phyloP scores from a whole-genome alignment of 345 rosid genomes.

The Theobroma cacao region DNA sequence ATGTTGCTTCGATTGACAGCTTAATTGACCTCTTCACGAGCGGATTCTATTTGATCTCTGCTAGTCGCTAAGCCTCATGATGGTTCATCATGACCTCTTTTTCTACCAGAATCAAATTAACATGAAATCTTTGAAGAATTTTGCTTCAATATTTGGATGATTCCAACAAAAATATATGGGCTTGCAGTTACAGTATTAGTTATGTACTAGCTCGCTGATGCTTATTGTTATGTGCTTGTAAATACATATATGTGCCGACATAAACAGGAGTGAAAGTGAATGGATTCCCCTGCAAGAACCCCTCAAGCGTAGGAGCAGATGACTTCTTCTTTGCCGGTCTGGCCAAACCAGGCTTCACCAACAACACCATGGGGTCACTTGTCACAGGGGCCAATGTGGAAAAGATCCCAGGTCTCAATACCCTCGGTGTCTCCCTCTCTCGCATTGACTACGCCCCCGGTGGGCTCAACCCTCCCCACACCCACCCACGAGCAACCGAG shows the following conservation, averaged over 20 bases:
- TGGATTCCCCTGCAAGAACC: slow-evolving; percentile 55
- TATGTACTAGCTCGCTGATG: too few species aligned
- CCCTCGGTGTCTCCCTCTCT: slow-evolving; percentile 57
- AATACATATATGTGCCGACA: not conserved
- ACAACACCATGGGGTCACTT: slow-evolving; percentile 41
- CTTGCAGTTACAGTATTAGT: not conserved
- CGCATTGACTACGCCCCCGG: slow-evolving; percentile 67
- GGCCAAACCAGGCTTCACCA: slow-evolving; percentile 49
- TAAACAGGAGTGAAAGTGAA: slow-evolving; percentile 46
- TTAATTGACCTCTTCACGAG: too few species aligned
- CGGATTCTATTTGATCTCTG: not conserved
- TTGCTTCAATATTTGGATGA: not conserved
- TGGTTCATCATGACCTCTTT: not conserved
- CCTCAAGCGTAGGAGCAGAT: slow-evolving; percentile 15
- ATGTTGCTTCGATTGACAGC: not conserved
- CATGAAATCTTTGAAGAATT: not conserved
- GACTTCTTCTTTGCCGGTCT: slow-evolving; percentile 54
- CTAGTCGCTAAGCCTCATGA: not conserved
- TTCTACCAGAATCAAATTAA: not conserved
- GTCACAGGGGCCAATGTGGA: slow-evolving; percentile 50
- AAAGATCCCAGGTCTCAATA: slow-evolving; percentile 65
- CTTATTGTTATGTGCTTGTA: not conserved
- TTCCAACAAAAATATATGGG: not conserved
- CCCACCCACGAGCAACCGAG: slow-evolving; percentile 70
- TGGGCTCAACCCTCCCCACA: slow-evolving; percentile 77